phyloP scores from a whole-genome alignment of 148 eudicot genomes.

The Agrostemma githago region DNA sequence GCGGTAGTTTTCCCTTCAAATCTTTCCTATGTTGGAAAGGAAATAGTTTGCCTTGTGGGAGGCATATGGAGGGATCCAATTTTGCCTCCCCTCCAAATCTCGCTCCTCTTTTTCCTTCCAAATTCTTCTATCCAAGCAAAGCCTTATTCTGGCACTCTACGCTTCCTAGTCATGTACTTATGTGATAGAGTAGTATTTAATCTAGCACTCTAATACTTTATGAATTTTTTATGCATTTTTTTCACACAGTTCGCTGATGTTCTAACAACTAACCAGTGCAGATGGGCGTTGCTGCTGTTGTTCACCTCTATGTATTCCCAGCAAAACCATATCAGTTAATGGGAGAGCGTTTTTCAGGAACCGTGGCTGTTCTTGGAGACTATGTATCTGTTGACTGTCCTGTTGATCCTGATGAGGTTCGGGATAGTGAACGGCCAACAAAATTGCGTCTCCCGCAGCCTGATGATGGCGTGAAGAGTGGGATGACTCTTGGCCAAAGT shows the following conservation, averaged over 20 bases:
- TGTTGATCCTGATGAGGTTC: slow-evolving; percentile 90
- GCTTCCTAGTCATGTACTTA: not conserved
- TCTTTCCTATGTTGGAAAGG: no score
- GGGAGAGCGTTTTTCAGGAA: slow-evolving; percentile 70
- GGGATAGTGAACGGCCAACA: slow-evolving; percentile 96
- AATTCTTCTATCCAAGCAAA: no score
- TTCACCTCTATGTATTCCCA: slow-evolving; percentile 93
- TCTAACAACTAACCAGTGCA: slow-evolving; percentile 59
- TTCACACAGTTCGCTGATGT: slow-evolving; percentile 14
- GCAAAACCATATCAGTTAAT: slow-evolving; percentile 87
- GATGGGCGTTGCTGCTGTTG: slow-evolving; percentile 93
- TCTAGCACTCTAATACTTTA: not conserved
- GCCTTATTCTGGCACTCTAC: not conserved
- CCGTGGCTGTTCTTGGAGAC: slow-evolving; percentile 88
- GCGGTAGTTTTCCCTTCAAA: no score
- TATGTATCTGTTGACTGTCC: slow-evolving; percentile 92
- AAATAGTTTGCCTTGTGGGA: no score
- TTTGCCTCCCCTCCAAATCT: no score
- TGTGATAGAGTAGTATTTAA: no score
- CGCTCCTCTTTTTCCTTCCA: no score
- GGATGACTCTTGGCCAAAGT: slow-evolving; percentile 85
- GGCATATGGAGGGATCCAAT: no score
- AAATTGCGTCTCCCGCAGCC: slow-evolving; percentile 91
- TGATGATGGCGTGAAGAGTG: slow-evolving; percentile 49
- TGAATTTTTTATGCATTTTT: not conserved